Evolutionary conservation across 164 flowering plant genomes (phyloP).

Genomic region (Taxillus chinensis): DNA sequence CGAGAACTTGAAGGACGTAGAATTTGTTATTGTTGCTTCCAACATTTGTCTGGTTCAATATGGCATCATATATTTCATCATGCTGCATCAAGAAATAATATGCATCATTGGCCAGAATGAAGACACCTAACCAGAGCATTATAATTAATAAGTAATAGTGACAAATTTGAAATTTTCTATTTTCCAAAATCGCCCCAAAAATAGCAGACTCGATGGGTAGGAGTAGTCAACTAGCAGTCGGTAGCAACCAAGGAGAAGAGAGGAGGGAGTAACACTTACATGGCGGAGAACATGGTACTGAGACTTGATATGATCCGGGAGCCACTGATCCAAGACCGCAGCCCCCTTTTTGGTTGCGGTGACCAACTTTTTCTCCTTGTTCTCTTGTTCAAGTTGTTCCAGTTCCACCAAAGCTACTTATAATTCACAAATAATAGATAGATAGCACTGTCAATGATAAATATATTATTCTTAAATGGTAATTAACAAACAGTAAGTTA

Average conservation of each 20-base stretch:
- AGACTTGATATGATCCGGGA: constrained; percentile 69
- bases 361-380: constrained; percentile 29
- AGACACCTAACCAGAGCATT: no score
- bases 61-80: constrained; percentile 47
- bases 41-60: constrained; percentile 55
- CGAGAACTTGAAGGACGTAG: constrained; percentile 50
- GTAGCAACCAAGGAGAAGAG: not conserved
- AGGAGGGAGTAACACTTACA: constrained; percentile 17
- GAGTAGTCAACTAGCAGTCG: no score
- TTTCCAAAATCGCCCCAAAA: not conserved
- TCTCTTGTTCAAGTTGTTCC: constrained; percentile 5
- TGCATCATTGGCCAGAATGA: no score
- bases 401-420: no score
- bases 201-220: not conserved
- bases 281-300: constrained; percentile 62
- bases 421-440: no score
- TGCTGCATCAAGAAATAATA: constrained; percentile 21
- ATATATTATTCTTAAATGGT: no score
- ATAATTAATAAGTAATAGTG: no score
- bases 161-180: no score
- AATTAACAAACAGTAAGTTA: no score
- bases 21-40: constrained; percentile 51
- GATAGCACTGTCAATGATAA: no score
- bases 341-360: constrained; percentile 66
- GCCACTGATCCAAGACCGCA: constrained; percentile 75